Conservation (phyloP, 305 asterid species). For the Fraxinus sp. region DNA sequence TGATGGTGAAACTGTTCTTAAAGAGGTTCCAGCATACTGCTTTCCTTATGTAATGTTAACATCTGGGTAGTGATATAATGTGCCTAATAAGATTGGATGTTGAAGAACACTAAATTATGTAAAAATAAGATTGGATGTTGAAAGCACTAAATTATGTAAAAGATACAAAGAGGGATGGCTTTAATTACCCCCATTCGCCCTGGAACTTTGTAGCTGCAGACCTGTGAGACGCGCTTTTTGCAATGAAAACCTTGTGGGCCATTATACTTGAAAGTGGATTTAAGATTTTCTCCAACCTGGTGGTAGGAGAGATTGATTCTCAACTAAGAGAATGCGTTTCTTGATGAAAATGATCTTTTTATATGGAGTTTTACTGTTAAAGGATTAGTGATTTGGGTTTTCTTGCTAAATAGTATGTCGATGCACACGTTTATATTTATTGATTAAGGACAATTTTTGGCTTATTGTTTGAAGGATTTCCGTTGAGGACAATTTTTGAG, state of each 20-base stretch:
- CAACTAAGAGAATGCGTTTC: background rate
- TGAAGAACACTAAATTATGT: background rate
- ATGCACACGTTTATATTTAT: background rate
- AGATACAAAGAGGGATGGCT: background rate
- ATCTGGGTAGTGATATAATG: background rate
- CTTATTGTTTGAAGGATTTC: background rate
- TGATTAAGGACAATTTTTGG: too few relatives aligned
- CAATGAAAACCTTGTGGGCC: background rate
- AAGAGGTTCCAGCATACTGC: slow-evolving; percentile 48
- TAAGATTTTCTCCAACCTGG: background rate
- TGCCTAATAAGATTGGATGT: background rate
- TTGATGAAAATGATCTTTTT: background rate
- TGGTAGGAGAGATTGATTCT: background rate
- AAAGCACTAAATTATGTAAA: background rate
- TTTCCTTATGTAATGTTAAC: background rate
- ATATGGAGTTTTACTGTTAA: background rate
- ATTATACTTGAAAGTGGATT: background rate
- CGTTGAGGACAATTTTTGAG: background rate
- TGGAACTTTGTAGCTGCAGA: background rate
- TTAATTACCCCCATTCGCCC: background rate
- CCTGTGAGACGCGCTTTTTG: background rate
- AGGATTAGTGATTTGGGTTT: background rate
- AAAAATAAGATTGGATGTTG: too few relatives aligned
- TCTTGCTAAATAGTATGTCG: background rate
- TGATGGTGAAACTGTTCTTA: slow-evolving; percentile 88